Conservation (phyloP, 768 basidiomycete genomes). For the Tylopilus plumbeoviolaceoides region DNA sequence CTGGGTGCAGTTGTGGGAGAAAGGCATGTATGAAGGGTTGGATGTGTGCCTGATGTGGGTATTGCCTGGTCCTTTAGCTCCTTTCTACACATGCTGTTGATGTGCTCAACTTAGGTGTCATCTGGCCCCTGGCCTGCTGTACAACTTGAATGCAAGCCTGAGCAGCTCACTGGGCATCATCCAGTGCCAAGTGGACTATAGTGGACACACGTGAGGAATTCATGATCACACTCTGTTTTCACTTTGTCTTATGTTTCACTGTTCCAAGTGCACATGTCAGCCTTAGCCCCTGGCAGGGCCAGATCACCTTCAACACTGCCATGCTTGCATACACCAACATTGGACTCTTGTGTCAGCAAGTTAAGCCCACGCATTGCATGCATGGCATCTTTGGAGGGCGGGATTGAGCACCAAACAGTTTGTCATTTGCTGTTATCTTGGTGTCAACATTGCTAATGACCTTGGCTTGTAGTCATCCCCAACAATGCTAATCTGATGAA, state of each 20-base stretch:
- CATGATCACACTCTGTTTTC: neutral
- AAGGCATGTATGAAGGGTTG: constrained; percentile 72
- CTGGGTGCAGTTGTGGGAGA: constrained; percentile 45
- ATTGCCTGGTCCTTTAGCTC: neutral
- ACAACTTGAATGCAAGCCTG: constrained; percentile 60
- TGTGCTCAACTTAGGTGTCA: constrained; percentile 55
- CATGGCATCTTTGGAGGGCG: constrained; percentile 78
- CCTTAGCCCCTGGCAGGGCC: constrained; percentile 82
- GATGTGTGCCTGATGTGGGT: constrained; percentile 69
- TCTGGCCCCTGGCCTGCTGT: constrained; percentile 69
- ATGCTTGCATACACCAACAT: constrained; percentile 79
- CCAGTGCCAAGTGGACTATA: constrained; percentile 56
- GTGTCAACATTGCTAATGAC: neutral
- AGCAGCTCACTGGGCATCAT: constrained; percentile 62
- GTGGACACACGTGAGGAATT: constrained; percentile 61
- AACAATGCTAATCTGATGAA: constrained; percentile 64
- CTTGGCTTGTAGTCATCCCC: constrained; percentile 59
- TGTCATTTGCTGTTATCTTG: constrained; percentile 15
- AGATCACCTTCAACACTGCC: constrained; percentile 80
- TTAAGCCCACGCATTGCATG: constrained; percentile 70
- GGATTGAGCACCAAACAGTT: constrained; percentile 72
- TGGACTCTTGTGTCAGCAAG: constrained; percentile 78
- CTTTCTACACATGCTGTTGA: neutral
- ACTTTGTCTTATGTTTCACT: neutral
- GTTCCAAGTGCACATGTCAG: constrained; percentile 65